These are phyloP conservation scores for Leccinum obscurum DNA, from an alignment of 768 basidiomycete genomes.

Conservation along the genomic window DNA sequence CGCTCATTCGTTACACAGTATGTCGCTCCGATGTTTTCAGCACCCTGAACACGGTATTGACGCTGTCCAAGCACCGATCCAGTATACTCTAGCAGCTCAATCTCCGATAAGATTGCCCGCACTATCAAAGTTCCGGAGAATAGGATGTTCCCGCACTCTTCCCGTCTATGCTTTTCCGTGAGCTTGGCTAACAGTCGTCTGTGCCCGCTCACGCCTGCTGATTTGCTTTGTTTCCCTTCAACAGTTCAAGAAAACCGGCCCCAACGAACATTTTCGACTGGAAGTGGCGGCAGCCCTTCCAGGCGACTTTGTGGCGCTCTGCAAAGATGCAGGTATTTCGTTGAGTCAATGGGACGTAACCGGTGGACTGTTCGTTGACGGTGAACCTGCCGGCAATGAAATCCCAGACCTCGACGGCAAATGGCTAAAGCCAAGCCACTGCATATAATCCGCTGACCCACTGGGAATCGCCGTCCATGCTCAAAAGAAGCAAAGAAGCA, in stretches of 20 bases:
- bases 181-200: slow-evolving; percentile 21
- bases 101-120: slow-evolving; percentile 31
- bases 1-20: slow-evolving; percentile 51
- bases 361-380: slow-evolving; percentile 52
- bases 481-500: too few relatives aligned
- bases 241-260: slow-evolving; percentile 48
- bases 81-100: slow-evolving; percentile 44
- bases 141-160: slow-evolving; percentile 62
- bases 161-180: slow-evolving; percentile 56
- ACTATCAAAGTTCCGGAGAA: slow-evolving; percentile 39
- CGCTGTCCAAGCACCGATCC: slow-evolving; percentile 54
- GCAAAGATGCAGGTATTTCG: slow-evolving; percentile 45
- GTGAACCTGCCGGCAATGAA: slow-evolving; percentile 34
- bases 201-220: slow-evolving; percentile 1
- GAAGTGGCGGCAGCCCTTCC: slow-evolving; percentile 60
- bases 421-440: slow-evolving; percentile 28
- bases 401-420: slow-evolving; percentile 42
- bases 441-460: slow-evolving; percentile 12
- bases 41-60: slow-evolving; percentile 13
- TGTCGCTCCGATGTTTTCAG: slow-evolving; percentile 11
- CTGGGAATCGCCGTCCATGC: not conserved
- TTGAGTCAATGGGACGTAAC: slow-evolving; percentile 36
- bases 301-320: slow-evolving; percentile 51
- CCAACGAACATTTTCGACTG: slow-evolving; percentile 50
- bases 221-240: slow-evolving; percentile 23